phyloP scores from a whole-genome alignment of 441 rosid genomes.

The Macaranga tanarius region DNA sequence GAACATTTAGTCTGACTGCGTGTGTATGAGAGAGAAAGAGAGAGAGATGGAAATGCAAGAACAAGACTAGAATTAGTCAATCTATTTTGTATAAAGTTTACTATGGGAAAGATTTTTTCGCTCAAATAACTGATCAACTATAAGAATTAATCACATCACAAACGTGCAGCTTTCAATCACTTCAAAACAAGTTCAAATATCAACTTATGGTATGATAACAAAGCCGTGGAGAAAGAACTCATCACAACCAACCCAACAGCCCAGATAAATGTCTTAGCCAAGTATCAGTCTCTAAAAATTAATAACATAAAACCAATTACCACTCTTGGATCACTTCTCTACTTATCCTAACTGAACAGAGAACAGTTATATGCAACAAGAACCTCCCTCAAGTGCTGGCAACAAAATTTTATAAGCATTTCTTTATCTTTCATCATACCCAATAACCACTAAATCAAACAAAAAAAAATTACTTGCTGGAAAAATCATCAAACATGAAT shows the following conservation, averaged over 20 bases:
- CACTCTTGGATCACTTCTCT: neutral
- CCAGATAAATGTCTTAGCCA: neutral
- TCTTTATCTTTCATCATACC: neutral
- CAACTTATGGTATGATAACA: neutral
- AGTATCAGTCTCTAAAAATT: neutral
- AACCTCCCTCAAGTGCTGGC: too few relatives aligned
- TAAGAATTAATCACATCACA: conserved; percentile 4
- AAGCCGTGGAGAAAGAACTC: neutral
- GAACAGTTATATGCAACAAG: neutral
- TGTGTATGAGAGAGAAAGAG: neutral
- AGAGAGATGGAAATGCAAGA: neutral
- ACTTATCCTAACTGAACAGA: neutral
- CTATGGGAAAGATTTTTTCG: neutral
- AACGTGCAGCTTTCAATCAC: neutral
- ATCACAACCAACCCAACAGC: neutral
- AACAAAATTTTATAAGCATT: too few relatives aligned
- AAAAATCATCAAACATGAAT: neutral
- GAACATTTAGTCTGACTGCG: neutral
- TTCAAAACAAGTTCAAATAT: too few relatives aligned
- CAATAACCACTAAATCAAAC: neutral
- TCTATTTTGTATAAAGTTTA: neutral
- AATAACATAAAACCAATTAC: neutral
- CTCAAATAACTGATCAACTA: neutral
- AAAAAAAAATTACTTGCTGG: neutral
- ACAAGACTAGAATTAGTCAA: neutral